Evolutionary conservation across 805 yeast species (phyloP), one percentile per base, ranked within the genome.

Genomic region (Myxozyma neglecta): DNA sequence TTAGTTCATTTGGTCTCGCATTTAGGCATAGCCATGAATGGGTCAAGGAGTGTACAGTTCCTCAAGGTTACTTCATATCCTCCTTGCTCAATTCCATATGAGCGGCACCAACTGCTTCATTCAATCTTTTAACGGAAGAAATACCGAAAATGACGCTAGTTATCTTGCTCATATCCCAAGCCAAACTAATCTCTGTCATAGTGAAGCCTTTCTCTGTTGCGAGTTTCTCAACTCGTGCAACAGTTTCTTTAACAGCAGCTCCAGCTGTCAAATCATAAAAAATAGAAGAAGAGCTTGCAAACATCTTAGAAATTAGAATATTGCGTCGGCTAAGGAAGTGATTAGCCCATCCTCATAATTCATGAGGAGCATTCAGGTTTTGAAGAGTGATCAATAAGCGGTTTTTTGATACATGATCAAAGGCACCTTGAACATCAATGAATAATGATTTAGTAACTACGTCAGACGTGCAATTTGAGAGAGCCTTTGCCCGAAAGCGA

Each of bases 131-230:
- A 20, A 72, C 75, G n/a, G 77, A 76, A 68, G 74, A 78, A 56
- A 84, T 61, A 1, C 88, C 88, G 16, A 85, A 78, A 59, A 85
- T 83, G 20, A 88, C 88, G 37, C 70, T 65, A 39, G 75, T 70
- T 13, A 85, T 86, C 68, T 84, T 84, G 53, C 73, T 52, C 2
- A 83, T 37, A 0, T 77, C 79, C 86, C 86, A 85, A 4, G 86
- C 83, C 3, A 78, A 75, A 1, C 86, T 73, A 24, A 85, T 72
- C 14, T 74, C 73, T 1, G 86, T 82, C 88, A 85, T 84, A 0
- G 81, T 68, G 5, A 78, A 80, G 8, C 69, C 73, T 53, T 74
- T 73, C 62, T 80, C 77, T 59, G 77, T 74, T 2, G 89, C 79
- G 6, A 86, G 18, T 65, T 80, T 76, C 67, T 83, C 87, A 24